A percentile compares a stretch with the other conserved stretches of the same genome.
phyloP scores from a whole-genome alignment of 371 early-diverging fungal species.

The Haplosporangium sp. region DNA sequence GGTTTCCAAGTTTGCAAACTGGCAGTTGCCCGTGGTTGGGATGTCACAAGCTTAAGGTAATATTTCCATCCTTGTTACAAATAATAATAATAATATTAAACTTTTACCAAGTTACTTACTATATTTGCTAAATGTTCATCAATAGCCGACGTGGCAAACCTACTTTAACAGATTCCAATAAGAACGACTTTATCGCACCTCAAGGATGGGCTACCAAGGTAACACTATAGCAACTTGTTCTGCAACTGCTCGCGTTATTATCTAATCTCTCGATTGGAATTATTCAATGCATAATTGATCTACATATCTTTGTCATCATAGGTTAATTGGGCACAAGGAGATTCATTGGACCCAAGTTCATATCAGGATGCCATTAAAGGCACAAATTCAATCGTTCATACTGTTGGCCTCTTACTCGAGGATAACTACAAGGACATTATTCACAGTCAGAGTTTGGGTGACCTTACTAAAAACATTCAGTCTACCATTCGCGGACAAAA shows the following conservation, averaged over 20 bases:
- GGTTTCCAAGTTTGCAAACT: constrained; percentile 71
- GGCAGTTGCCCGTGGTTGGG: constrained; percentile 78
- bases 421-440: constrained; percentile 74
- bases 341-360: constrained; percentile 71
- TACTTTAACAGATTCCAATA: constrained; percentile 34
- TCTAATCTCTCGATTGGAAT: not conserved
- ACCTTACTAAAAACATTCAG: constrained; percentile 60
- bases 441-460: constrained; percentile 62
- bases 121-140: not conserved
- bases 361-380: constrained; percentile 66
- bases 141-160: constrained; percentile 67
- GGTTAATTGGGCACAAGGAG: constrained; percentile 76
- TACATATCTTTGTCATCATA: constrained; percentile 4
- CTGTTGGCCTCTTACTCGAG: constrained; percentile 80
- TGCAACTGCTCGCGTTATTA: not conserved
- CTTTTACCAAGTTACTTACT: not conserved
- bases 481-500: constrained; percentile 35
- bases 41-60: constrained; percentile 81
- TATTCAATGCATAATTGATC: too few species aligned
- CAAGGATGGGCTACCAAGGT: constrained; percentile 64
- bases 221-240: not conserved
- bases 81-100: not conserved
- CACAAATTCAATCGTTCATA: constrained; percentile 77
- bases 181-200: constrained; percentile 36
- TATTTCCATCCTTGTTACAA: not conserved